A percentile compares a stretch with the other conserved stretches of the same genome.
Conservation (phyloP, 2,329 filamentous ascomycete species). For the Ustulina deusta region DNA sequence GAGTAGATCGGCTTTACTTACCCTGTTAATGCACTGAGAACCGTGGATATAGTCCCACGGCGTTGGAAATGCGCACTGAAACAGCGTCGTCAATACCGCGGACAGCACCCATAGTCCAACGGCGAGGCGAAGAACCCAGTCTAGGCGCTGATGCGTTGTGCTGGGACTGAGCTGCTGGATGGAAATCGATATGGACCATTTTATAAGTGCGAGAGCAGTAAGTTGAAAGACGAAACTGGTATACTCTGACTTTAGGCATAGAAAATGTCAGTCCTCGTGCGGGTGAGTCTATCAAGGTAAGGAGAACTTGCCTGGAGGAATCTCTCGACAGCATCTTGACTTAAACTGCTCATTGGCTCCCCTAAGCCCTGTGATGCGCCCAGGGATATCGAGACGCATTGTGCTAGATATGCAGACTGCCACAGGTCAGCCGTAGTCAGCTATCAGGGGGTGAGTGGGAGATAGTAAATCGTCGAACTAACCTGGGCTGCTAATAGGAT, state of each 20-base stretch:
- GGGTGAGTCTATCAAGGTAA: neutral
- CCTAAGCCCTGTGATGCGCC: slow-evolving; percentile 42
- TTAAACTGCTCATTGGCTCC: slow-evolving; percentile 31
- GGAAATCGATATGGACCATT: slow-evolving; percentile 42
- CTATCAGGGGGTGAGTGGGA: neutral
- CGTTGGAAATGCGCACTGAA: slow-evolving; percentile 41
- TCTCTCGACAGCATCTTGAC: slow-evolving; percentile 27
- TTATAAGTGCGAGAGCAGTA: slow-evolving; percentile 40
- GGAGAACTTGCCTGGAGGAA: slow-evolving; percentile 35
- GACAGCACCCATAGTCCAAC: slow-evolving; percentile 40
- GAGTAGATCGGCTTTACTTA: slow-evolving; percentile 2
- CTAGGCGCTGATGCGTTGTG: slow-evolving; percentile 32
- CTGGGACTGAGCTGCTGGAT: slow-evolving; percentile 41
- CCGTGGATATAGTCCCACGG: slow-evolving; percentile 44
- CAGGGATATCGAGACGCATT: slow-evolving; percentile 43
- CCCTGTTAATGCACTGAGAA: slow-evolving; percentile 39
- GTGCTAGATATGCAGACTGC: slow-evolving; percentile 40
- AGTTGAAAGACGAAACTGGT: slow-evolving; percentile 42
- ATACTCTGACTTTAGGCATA: slow-evolving; percentile 41
- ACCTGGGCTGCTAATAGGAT: slow-evolving; percentile 43
- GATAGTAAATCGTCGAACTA: slow-evolving; percentile 11
- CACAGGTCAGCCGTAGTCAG: slow-evolving; percentile 6
- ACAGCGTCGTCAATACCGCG: slow-evolving; percentile 36
- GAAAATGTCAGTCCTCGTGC: slow-evolving; percentile 5
- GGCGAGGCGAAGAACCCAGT: slow-evolving; percentile 32